Conservation (phyloP, 1,284 basidiomycete genomes). For the Melampsora occidentalis region DNA sequence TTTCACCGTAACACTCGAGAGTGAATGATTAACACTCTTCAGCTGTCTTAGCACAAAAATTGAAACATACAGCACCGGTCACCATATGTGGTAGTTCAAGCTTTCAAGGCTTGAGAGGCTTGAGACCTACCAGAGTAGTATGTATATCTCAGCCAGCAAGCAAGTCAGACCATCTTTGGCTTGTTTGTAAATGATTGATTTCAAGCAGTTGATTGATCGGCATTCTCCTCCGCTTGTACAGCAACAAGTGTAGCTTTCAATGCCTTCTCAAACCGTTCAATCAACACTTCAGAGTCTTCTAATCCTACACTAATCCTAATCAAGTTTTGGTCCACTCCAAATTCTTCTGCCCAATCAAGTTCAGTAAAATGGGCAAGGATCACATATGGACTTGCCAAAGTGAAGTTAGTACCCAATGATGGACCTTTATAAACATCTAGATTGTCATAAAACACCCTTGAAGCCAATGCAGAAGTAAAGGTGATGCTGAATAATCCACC, state of each 20-base stretch:
- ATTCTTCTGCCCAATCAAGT: constrained; percentile 83
- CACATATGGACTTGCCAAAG: constrained; percentile 86
- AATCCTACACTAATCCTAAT: constrained; percentile 87
- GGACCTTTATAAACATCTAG: constrained; percentile 85
- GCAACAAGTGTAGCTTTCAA: constrained; percentile 61
- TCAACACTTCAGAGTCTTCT: constrained; percentile 68
- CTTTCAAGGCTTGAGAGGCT: no score
- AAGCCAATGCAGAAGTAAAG: constrained; percentile 69
- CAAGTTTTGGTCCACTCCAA: constrained; percentile 78
- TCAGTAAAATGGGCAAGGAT: constrained; percentile 89
- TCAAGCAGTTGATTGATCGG: neutral
- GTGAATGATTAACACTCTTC: no score
- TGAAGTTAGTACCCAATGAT: constrained; percentile 92
- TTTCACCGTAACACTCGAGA: no score
- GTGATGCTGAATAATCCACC: constrained; percentile 90
- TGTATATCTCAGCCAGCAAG: no score
- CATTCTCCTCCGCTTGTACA: constrained; percentile 56
- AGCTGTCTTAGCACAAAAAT: no score
- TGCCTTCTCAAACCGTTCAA: constrained; percentile 66
- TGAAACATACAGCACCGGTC: no score
- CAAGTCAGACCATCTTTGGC: no score
- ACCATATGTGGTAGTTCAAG: no score
- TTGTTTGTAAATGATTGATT: no score
- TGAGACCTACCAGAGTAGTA: no score
- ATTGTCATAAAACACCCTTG: constrained; percentile 80